These are phyloP conservation scores for Alternaria panax DNA, from an alignment of 2,329 filamentous ascomycete genomes.

Conservation along the genomic window DNA sequence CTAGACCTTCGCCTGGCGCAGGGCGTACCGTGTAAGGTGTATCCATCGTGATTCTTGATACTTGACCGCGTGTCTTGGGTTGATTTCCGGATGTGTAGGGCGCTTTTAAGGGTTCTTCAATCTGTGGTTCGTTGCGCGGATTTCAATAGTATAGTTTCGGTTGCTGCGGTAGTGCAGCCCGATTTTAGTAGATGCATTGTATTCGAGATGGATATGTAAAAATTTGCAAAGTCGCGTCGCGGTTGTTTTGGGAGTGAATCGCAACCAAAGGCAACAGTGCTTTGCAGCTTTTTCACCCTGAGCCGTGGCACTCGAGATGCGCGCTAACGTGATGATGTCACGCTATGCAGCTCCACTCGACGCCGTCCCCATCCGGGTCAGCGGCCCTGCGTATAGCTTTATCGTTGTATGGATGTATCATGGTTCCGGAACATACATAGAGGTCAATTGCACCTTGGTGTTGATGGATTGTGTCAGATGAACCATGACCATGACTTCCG, in stretches of 20 bases:
- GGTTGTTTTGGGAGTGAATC: neutral
- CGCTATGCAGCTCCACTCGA: neutral
- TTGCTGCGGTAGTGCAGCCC: neutral
- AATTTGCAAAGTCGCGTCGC: neutral
- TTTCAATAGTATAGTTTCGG: neutral
- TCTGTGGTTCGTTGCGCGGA: neutral
- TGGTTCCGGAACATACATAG: neutral
- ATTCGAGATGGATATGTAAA: neutral
- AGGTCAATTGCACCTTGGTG: neutral
- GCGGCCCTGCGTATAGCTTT: neutral
- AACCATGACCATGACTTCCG: neutral
- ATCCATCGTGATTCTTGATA: slow-evolving; percentile 8
- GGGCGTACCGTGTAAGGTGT: slow-evolving; percentile 25
- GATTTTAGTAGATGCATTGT: neutral
- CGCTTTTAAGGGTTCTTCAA: neutral
- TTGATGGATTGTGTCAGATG: neutral
- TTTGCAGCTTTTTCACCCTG: slow-evolving; percentile 1
- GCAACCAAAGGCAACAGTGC: slow-evolving; percentile 1
- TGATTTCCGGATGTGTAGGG: neutral
- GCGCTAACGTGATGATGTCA: neutral
- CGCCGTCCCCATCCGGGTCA: neutral
- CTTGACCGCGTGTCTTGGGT: neutral
- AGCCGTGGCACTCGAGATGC: neutral
- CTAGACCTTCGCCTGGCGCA: slow-evolving; percentile 47
- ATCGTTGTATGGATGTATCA: neutral